phyloP scores from a whole-genome alignment of 1,284 basidiomycete species.

The Hemileia vastatrix region DNA sequence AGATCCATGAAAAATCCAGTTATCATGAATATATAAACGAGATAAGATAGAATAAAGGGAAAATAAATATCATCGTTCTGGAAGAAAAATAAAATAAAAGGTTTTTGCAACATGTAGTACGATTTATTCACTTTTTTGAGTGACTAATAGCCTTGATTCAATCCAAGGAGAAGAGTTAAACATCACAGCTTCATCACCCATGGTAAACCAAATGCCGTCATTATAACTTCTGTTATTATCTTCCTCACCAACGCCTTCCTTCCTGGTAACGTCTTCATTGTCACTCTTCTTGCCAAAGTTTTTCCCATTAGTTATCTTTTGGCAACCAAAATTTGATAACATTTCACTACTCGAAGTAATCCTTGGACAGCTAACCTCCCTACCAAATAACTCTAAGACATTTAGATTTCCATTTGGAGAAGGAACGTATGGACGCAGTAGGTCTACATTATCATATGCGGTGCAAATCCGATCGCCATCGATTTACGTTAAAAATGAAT shows the following conservation, averaged over 20 bases:
- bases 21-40: too few species aligned
- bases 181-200: conserved; percentile 19
- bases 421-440: conserved; percentile 11
- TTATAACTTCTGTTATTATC: background rate
- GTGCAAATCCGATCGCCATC: background rate
- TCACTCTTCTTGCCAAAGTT: too few species aligned
- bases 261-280: too few species aligned
- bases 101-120: too few species aligned
- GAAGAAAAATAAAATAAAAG: too few species aligned
- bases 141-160: background rate
- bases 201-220: conserved; percentile 9
- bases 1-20: too few species aligned
- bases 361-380: conserved; percentile 7
- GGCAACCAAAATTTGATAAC: too few species aligned
- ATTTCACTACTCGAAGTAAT: too few species aligned
- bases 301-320: too few species aligned
- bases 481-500: background rate
- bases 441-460: background rate
- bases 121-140: background rate
- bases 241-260: background rate
- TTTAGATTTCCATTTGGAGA: conserved; percentile 7
- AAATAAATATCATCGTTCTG: too few species aligned
- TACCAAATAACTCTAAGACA: conserved; percentile 20
- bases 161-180: conserved; percentile 19
- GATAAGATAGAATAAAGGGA: too few species aligned